Conservation (phyloP, 192 early-diverging fungal species). For the Coemansia sp. region DNA sequence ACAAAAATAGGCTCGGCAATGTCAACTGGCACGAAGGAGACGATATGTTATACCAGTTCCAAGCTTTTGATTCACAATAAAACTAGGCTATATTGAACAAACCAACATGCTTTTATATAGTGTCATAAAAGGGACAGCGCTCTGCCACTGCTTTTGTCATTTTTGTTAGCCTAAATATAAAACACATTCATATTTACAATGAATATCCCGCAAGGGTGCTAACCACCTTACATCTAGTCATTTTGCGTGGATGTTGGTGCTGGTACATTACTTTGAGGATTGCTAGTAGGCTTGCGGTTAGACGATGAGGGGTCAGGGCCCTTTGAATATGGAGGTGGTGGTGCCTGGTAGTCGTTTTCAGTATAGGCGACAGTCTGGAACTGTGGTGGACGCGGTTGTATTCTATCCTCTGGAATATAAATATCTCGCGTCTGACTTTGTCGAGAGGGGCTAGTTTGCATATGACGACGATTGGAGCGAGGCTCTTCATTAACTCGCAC, state of each 20-base stretch:
- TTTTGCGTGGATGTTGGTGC: not conserved
- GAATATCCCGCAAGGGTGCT: too few species aligned
- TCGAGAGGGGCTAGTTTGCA: not conserved
- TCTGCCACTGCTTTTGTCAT: too few species aligned
- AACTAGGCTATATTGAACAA: too few species aligned
- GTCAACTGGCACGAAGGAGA: not conserved
- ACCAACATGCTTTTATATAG: too few species aligned
- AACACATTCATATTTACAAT: too few species aligned
- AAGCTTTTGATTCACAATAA: too few species aligned
- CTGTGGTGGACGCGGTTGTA: slow-evolving; percentile 8
- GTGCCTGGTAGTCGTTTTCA: slow-evolving; percentile 35
- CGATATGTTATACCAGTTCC: not conserved
- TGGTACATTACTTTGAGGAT: not conserved
- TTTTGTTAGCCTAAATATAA: too few species aligned
- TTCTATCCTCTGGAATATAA: slow-evolving; percentile 15
- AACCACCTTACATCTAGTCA: not conserved
- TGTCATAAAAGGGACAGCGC: too few species aligned
- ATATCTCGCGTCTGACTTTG: slow-evolving; percentile 9
- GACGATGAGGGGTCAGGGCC: not conserved
- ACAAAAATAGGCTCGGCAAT: not conserved
- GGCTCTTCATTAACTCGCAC: slow-evolving; percentile 15
- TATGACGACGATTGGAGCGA: slow-evolving; percentile 10
- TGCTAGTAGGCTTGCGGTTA: not conserved
- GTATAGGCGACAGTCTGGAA: slow-evolving; percentile 44
- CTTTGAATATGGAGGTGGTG: slow-evolving; percentile 38